A percentile compares a stretch with the other conserved stretches of the same genome.
Evolutionary conservation across 768 basidiomycete genomes (phyloP).

Genomic region (Mycena metata): DNA sequence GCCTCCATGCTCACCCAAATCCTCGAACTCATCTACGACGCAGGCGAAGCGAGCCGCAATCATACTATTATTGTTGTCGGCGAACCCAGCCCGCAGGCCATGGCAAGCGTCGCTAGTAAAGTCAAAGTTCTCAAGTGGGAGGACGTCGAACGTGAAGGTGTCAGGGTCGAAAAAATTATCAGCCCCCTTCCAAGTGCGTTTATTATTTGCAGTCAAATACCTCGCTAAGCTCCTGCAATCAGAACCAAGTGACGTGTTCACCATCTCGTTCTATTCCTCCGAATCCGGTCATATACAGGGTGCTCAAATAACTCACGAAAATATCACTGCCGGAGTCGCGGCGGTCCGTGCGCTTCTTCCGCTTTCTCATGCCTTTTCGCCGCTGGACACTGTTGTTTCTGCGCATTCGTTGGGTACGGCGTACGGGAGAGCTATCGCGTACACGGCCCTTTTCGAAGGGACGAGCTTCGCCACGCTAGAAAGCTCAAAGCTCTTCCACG

Average conservation of each 20-base stretch:
- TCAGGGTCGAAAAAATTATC: constrained; percentile 59
- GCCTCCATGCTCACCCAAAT: constrained; percentile 75
- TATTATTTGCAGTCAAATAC: neutral
- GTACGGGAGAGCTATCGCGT: constrained; percentile 84
- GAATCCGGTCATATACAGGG: constrained; percentile 68
- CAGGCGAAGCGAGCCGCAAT: constrained; percentile 58
- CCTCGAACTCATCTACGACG: constrained; percentile 79
- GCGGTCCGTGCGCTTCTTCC: constrained; percentile 84
- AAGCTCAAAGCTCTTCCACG: constrained; percentile 65
- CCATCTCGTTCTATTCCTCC: constrained; percentile 73
- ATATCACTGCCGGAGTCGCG: constrained; percentile 91
- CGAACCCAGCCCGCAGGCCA: constrained; percentile 61
- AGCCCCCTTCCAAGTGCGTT: constrained; percentile 68
- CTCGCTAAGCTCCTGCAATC: constrained; percentile 24
- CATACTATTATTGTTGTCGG: constrained; percentile 82
- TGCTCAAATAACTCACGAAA: constrained; percentile 83
- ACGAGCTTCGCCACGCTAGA: constrained; percentile 77
- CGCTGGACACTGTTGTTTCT: constrained; percentile 84
- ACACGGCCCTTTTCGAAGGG: constrained; percentile 82
- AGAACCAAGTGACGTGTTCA: constrained; percentile 77
- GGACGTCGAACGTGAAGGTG: constrained; percentile 79
- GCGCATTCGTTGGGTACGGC: constrained; percentile 80
- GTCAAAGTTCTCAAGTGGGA: constrained; percentile 74
- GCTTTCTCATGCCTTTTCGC: constrained; percentile 72
- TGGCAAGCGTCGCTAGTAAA: constrained; percentile 63